These are phyloP conservation scores for Parietichytrium sp. DNA, from an alignment of 108 stramenopile species.

Conservation along the genomic window DNA sequence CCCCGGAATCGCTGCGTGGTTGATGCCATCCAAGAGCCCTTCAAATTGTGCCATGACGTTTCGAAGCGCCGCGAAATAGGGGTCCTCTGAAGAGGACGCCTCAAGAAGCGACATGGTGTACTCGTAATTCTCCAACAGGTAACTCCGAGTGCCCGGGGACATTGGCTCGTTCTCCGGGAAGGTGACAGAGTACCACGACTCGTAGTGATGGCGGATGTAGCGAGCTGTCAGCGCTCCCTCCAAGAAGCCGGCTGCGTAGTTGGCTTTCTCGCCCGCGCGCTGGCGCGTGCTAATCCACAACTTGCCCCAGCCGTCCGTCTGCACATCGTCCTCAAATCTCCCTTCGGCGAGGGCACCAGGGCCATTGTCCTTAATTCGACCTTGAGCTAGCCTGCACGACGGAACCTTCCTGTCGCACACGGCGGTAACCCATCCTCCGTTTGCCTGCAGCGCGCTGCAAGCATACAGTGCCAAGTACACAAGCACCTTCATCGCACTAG, in stretches of 20 bases:
- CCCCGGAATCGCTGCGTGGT: neutral
- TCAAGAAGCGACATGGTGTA: too few relatives aligned
- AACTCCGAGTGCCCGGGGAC: too few relatives aligned
- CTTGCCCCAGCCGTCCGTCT: constrained; percentile 8
- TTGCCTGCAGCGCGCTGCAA: too few relatives aligned
- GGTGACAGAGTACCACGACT: neutral
- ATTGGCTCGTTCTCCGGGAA: neutral
- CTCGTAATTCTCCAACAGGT: too few relatives aligned
- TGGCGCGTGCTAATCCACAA: too few relatives aligned
- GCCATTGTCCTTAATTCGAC: too few relatives aligned
- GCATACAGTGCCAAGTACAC: too few relatives aligned
- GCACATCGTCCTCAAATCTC: neutral
- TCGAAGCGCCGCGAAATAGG: neutral
- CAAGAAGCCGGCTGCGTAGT: constrained; percentile 10
- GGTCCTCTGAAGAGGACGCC: too few relatives aligned
- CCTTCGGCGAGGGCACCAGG: neutral
- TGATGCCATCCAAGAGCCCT: neutral
- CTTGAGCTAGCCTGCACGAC: too few relatives aligned
- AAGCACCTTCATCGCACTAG: too few relatives aligned
- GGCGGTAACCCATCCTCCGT: too few relatives aligned
- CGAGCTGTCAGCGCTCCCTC: neutral
- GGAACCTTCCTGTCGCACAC: too few relatives aligned
- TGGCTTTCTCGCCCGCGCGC: neutral
- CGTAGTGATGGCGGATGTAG: neutral
- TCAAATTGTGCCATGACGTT: constrained; percentile 17